phyloP scores from a whole-genome alignment of 1,284 basidiomycete species.

The Ustilago crameri region DNA sequence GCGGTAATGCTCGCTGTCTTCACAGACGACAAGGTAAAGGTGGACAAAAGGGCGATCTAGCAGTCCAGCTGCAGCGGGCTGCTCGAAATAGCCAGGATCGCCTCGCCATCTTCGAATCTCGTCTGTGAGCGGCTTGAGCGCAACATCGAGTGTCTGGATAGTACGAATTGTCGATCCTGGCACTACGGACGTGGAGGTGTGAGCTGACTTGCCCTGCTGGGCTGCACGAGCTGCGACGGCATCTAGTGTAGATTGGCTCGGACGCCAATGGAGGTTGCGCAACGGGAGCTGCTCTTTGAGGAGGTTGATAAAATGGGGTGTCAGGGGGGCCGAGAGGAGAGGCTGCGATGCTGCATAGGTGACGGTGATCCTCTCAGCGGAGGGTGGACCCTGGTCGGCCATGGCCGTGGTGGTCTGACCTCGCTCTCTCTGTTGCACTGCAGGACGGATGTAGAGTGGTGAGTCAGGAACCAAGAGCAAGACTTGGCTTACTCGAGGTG shows the following conservation, averaged over 20 bases:
- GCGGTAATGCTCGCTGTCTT: conserved; percentile 66
- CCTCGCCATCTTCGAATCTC: conserved; percentile 48
- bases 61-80: conserved; percentile 29
- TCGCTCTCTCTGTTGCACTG: too few species aligned
- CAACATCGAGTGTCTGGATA: conserved; percentile 53
- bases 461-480: too few species aligned
- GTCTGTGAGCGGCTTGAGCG: conserved; percentile 50
- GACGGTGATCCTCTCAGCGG: conserved; percentile 52
- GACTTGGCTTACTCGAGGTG: neutral
- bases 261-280: conserved; percentile 65
- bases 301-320: conserved; percentile 48
- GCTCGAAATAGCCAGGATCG: conserved; percentile 53
- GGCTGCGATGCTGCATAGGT: conserved; percentile 61
- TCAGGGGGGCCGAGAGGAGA: conserved; percentile 51
- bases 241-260: conserved; percentile 47
- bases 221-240: conserved; percentile 34
- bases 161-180: conserved; percentile 51
- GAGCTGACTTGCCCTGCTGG: conserved; percentile 33
- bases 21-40: conserved; percentile 63
- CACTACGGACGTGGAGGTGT: conserved; percentile 30
- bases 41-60: conserved; percentile 62
- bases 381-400: conserved; percentile 13
- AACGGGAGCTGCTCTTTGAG: conserved; percentile 62
- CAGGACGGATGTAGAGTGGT: too few species aligned
- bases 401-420: conserved; percentile 9